Evolutionary conservation across 768 basidiomycete genomes (phyloP).

Genomic region (Amanita rubescens): DNA sequence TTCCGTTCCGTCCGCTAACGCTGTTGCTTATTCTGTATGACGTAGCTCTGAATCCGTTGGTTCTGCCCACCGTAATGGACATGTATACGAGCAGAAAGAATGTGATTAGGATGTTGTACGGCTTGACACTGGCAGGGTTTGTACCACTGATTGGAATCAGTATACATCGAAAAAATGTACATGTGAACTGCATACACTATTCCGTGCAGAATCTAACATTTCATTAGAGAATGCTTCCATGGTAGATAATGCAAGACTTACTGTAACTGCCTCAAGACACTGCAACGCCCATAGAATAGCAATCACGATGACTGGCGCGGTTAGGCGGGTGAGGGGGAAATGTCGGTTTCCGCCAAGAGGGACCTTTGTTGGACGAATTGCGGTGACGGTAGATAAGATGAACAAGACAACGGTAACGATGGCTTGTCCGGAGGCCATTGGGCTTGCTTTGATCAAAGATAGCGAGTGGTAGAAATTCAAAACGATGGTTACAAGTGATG

Average conservation of each 20-base stretch:
- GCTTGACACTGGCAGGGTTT: conserved; percentile 75
- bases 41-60: conserved; percentile 78
- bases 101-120: conserved; percentile 88
- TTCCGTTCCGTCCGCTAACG: conserved; percentile 66
- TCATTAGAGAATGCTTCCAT: not conserved
- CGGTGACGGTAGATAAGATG: conserved; percentile 44
- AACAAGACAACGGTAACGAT: conserved; percentile 47
- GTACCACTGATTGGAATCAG: conserved; percentile 11
- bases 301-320: conserved; percentile 47
- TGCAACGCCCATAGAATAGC: conserved; percentile 48
- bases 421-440: conserved; percentile 38
- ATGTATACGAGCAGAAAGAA: conserved; percentile 92
- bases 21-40: conserved; percentile 89
- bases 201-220: conserved; percentile 52
- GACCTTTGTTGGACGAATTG: conserved; percentile 39
- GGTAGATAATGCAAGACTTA: conserved; percentile 4
- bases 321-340: conserved; percentile 41
- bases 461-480: too few relatives aligned
- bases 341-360: conserved; percentile 24
- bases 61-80: conserved; percentile 84
- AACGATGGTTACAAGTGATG: too few relatives aligned
- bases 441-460: not conserved
- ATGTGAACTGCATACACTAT: conserved; percentile 45
- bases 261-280: conserved; percentile 35
- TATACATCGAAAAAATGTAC: not conserved